phyloP scores from a whole-genome alignment of 306 rosid species.

The Ziziphus jujuba region DNA sequence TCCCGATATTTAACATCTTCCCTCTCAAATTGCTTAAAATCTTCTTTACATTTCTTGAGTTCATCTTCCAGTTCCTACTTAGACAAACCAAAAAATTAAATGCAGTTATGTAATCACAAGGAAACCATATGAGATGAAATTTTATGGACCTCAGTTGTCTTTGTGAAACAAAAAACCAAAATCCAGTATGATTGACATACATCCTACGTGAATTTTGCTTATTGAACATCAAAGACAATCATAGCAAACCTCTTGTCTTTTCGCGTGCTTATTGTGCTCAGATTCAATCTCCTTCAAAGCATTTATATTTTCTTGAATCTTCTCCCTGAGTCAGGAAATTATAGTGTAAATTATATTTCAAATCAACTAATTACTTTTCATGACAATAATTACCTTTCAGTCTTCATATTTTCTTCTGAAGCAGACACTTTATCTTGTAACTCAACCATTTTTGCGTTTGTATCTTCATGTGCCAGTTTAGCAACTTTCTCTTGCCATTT shows the following conservation, averaged over 20 bases:
- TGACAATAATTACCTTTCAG: conserved; percentile 55
- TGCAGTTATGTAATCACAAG: conserved; percentile 9
- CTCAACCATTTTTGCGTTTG: conserved; percentile 51
- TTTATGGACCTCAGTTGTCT: conserved; percentile 1
- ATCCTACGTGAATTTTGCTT: background rate
- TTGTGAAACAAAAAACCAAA: background rate
- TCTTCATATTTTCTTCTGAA: conserved; percentile 72
- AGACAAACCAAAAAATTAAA: conserved; percentile 19
- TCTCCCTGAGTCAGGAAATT: conserved; percentile 54
- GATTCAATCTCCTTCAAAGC: conserved; percentile 78
- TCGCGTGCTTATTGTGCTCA: conserved; percentile 55
- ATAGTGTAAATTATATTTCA: conserved; percentile 21
- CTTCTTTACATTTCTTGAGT: conserved; percentile 81
- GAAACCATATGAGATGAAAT: background rate
- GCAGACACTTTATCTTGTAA: conserved; percentile 45
- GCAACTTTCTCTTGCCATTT: conserved; percentile 97
- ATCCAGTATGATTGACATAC: background rate
- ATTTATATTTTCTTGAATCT: conserved; percentile 63
- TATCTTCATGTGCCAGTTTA: conserved; percentile 75
- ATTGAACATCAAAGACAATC: conserved; percentile 16
- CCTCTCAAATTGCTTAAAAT: conserved; percentile 92
- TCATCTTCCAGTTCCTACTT: conserved; percentile 76
- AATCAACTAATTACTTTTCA: conserved; percentile 6
- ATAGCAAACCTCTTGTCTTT: conserved; percentile 76
- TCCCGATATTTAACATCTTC: conserved; percentile 89